Conservation (phyloP, 2,329 filamentous ascomycete species). For the Penicillium sp. region DNA sequence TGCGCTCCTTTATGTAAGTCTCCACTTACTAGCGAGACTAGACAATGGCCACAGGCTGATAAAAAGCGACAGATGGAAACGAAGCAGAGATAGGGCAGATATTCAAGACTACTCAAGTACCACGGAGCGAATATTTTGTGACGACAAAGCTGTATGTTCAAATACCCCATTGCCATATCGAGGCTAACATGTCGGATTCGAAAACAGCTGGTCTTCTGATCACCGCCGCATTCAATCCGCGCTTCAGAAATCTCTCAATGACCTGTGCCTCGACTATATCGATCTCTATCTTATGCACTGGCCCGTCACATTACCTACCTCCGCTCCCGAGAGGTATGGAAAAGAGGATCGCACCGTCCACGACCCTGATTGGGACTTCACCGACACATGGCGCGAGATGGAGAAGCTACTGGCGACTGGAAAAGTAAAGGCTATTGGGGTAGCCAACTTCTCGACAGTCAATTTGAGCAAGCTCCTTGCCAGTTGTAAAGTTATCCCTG, state of each 20-base stretch:
- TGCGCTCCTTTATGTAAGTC: constrained; percentile 62
- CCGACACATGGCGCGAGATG: constrained; percentile 66
- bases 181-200: constrained; percentile 59
- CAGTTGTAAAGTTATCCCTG: constrained; percentile 28
- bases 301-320: constrained; percentile 35
- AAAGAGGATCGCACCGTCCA: constrained; percentile 56
- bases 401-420: constrained; percentile 27
- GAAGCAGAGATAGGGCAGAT: constrained; percentile 67
- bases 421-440: constrained; percentile 35
- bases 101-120: constrained; percentile 65
- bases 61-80: constrained; percentile 49
- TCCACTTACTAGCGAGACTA: neutral
- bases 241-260: constrained; percentile 24
- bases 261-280: constrained; percentile 23
- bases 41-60: neutral
- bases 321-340: constrained; percentile 19
- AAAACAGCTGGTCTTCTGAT: constrained; percentile 71
- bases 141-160: constrained; percentile 60
- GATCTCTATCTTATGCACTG: constrained; percentile 37
- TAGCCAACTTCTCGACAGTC: constrained; percentile 31
- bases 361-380: constrained; percentile 74
- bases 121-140: constrained; percentile 65
- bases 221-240: constrained; percentile 67
- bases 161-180: neutral
- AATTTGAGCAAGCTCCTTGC: constrained; percentile 25